Evolutionary conservation across 306 rosid species (phyloP), one percentile per base, ranked within the genome.

Genomic region (Acmispon strigosus): DNA sequence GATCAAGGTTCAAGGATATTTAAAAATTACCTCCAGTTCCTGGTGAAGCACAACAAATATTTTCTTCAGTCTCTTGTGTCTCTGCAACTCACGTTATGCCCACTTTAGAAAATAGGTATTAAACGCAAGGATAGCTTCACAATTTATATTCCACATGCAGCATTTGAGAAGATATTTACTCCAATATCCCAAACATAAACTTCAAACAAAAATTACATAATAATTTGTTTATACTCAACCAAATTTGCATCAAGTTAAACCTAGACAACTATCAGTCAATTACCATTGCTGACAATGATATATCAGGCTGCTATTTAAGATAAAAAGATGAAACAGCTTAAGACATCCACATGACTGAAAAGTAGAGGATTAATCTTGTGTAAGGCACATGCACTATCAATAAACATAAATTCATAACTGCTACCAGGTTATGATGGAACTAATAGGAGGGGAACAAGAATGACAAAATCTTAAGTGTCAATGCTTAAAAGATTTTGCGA

Each of bases 41-140:
- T 77, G 72, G 53, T 94, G 97, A 64, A 94, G 89, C 79, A 94
- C 95, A 42, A 87, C n/a, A 78, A 94, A 94, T 86, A 94, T 91
- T 51, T 82, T 86, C 78, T 91, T 94, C 90, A 83, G 82, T 85
- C 91, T 86, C 87, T 79, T 87, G 70, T 91, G 96, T 82, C 88
- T 87, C 99, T 95, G 96, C 87, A 91, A 66, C 61, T 80, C 78
- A 68, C 32, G 78, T 32, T 59, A 50, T 56, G 48, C 48, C 41
- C 71, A 59, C 19, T 59, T 79, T 44, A 56, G 20, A 49, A 72
- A 11, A 72, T 69, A 45, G 14, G 22, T 57, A 59, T 6, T 17
- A 55, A 50, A 56, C 53, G 64, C 34, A 34, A 62, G 17, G 50
- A 42, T 8, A 70, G 52, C 20, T 51, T 64, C 47, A 57, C 19